A percentile compares a stretch with the other conserved stretches of the same genome.
phyloP scores from a whole-genome alignment of 73 alveolate genomes.

The Blepharisma japonicum region DNA sequence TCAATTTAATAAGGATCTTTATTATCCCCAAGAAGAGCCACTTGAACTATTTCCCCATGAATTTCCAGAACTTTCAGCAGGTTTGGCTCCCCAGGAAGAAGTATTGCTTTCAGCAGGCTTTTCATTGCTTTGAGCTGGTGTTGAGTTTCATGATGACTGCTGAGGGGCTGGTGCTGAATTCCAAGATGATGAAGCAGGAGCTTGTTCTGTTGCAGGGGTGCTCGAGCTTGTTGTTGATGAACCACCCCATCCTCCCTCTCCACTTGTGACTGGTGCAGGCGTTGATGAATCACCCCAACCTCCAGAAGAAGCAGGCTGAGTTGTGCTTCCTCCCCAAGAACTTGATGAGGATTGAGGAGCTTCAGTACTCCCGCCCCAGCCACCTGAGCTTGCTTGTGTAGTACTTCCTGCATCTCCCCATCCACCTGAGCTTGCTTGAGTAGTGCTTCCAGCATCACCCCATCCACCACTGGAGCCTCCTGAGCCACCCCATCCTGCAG shows the following conservation, averaged over 20 bases:
- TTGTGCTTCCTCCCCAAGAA: not conserved
- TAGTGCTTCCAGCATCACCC: not conserved
- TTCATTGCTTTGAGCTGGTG: no score
- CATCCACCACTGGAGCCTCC: not conserved
- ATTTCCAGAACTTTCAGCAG: no score
- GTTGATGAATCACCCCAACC: not conserved
- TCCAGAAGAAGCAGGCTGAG: not conserved
- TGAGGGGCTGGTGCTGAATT: no score
- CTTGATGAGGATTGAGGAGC: not conserved
- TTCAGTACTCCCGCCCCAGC: conserved; percentile 1
- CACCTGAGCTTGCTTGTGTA: not conserved
- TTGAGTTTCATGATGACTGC: no score
- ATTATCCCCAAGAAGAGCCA: no score
- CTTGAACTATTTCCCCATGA: no score
- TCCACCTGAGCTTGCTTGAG: not conserved
- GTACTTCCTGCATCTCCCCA: not conserved
- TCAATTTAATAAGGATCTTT: no score
- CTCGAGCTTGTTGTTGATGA: not conserved
- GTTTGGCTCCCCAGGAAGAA: no score
- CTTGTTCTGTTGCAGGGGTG: not conserved
- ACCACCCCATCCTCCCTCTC: not conserved
- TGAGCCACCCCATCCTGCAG: conserved; percentile 17
- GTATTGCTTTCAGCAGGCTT: no score
- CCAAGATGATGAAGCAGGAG: not conserved
- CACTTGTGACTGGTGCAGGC: not conserved